These are phyloP conservation scores for Sicyos baderoa DNA, from an alignment of 306 rosid species.

Conservation along the genomic window DNA sequence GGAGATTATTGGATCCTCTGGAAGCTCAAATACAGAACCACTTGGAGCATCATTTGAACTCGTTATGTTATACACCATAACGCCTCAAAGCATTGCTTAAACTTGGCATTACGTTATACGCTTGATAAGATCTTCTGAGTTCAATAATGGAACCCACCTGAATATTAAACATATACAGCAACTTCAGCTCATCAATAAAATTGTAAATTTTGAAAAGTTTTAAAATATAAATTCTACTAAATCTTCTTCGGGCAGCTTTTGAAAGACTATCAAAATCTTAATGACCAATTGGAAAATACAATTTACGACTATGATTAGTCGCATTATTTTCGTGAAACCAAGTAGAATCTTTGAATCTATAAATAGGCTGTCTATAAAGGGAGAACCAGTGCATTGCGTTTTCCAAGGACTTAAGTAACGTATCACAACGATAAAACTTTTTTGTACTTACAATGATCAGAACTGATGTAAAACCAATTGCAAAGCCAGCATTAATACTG, in stretches of 20 bases:
- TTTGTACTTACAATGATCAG: conserved; percentile 73
- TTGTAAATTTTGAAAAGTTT: not conserved
- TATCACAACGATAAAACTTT: not conserved
- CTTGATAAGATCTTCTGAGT: conserved; percentile 95
- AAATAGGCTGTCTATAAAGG: not conserved
- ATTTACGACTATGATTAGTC: not conserved
- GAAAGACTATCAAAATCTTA: not conserved
- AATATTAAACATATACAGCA: conserved; percentile 43
- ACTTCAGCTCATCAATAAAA: conserved; percentile 4
- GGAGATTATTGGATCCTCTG: conserved; percentile 18
- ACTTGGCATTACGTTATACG: conserved; percentile 93
- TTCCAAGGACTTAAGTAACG: not conserved
- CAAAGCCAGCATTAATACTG: conserved; percentile 72
- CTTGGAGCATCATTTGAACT: conserved; percentile 67
- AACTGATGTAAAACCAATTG: conserved; percentile 92
- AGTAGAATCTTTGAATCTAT: not conserved
- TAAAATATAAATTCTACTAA: not conserved
- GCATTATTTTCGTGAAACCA: not conserved
- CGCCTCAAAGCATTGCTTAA: conserved; percentile 86
- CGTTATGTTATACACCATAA: conserved; percentile 82
- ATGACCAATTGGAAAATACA: not conserved
- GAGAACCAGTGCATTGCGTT: not conserved
- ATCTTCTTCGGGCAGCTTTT: not conserved
- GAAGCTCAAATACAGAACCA: conserved; percentile 18
- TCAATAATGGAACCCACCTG: conserved; percentile 98